These are phyloP conservation scores for Xanthoconium stramineum DNA, from an alignment of 768 basidiomycete genomes.

Conservation along the genomic window DNA sequence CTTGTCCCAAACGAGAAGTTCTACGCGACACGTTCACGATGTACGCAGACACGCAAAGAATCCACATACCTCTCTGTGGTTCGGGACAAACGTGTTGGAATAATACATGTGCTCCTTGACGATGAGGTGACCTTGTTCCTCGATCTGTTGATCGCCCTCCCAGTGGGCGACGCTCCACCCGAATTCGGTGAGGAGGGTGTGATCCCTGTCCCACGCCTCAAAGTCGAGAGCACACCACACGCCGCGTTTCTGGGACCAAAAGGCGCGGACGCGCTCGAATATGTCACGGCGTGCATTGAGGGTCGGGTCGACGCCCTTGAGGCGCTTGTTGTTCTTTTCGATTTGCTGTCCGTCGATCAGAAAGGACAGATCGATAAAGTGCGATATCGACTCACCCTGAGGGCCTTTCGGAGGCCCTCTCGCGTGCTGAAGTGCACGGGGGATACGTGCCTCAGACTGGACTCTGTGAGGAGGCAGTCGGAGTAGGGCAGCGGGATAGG, in stretches of 20 bases:
- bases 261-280: constrained; percentile 66
- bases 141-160: constrained; percentile 47
- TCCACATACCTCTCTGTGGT: constrained; percentile 52
- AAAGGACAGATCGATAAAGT: neutral
- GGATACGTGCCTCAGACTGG: constrained; percentile 55
- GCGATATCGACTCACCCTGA: constrained; percentile 47
- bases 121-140: constrained; percentile 57
- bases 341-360: constrained; percentile 48
- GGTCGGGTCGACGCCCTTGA: constrained; percentile 59
- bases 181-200: constrained; percentile 73
- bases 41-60: no score
- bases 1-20: constrained; percentile 66
- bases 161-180: constrained; percentile 69
- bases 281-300: constrained; percentile 54
- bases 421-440: constrained; percentile 56
- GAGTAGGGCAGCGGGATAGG: constrained; percentile 74
- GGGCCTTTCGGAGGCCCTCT: constrained; percentile 50
- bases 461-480: constrained; percentile 65
- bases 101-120: constrained; percentile 59
- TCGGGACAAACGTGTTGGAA: constrained; percentile 61
- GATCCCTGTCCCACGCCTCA: constrained; percentile 80
- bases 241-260: constrained; percentile 62
- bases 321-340: constrained; percentile 75
- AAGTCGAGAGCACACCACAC: constrained; percentile 80
- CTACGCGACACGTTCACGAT: constrained; percentile 33